Conservation (phyloP, 2,329 filamentous ascomycete genomes). For the Calonectria pauciramosa region DNA sequence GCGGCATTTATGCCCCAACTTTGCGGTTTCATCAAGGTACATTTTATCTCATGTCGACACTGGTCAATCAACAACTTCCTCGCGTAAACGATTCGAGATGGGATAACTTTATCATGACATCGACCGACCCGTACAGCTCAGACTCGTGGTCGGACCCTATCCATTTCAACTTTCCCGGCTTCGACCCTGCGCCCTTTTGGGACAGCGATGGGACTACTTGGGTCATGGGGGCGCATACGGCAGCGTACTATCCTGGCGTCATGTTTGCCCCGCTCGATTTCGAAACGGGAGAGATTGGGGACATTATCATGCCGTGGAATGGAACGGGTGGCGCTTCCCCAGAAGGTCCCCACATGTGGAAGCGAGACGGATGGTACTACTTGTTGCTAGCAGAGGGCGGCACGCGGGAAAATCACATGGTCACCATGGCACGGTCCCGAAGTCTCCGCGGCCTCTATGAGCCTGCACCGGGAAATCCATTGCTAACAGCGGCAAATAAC, state of each 20-base stretch:
- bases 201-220: not conserved
- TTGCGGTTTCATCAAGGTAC: not conserved
- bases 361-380: not conserved
- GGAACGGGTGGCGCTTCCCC: not conserved
- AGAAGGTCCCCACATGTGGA: not conserved
- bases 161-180: conserved; percentile 5
- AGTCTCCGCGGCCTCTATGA: not conserved
- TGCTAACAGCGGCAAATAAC: not conserved
- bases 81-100: not conserved
- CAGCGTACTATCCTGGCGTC: not conserved
- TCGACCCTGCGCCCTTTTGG: conserved; percentile 3
- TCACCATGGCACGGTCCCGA: not conserved
- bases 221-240: not conserved
- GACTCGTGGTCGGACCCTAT: not conserved
- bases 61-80: not conserved
- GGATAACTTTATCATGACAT: not conserved
- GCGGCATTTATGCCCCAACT: not conserved
- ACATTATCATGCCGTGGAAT: not conserved
- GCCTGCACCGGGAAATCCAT: not conserved
- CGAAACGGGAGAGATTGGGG: not conserved
- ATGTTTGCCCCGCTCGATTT: not conserved
- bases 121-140: not conserved
- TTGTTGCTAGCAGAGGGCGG: not conserved
- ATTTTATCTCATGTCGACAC: not conserved
- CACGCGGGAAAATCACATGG: conserved; percentile 1